phyloP scores from a whole-genome alignment of 495 filamentous ascomycete species.

The Corynascus novoguineensis region DNA sequence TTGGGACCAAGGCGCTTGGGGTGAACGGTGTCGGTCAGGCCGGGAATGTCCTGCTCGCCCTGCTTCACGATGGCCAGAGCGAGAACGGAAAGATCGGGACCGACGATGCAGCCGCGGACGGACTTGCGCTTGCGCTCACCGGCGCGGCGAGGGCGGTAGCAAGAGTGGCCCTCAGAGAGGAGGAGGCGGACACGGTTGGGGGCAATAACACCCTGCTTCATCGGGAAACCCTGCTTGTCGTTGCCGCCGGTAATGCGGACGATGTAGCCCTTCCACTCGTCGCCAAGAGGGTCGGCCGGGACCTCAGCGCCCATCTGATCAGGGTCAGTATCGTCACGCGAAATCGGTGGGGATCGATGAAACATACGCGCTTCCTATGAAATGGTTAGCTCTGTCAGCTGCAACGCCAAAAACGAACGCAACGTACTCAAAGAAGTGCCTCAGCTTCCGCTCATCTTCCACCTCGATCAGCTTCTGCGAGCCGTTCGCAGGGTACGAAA shows the following conservation, averaged over 20 bases:
- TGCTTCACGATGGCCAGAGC: slow-evolving; percentile 95
- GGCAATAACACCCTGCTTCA: slow-evolving; percentile 99
- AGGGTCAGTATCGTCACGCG: slow-evolving; percentile 27
- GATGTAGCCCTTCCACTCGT: slow-evolving; percentile 99
- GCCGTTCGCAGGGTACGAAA: slow-evolving; percentile 97
- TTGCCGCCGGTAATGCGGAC: slow-evolving; percentile 98
- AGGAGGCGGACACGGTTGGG: slow-evolving; percentile 96
- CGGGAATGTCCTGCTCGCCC: slow-evolving; percentile 87
- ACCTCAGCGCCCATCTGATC: slow-evolving; percentile 92
- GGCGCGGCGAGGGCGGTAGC: slow-evolving; percentile 94
- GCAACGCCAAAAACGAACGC: slow-evolving; percentile 7
- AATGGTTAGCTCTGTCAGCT: slow-evolving; percentile 10
- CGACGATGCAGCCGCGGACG: slow-evolving; percentile 96
- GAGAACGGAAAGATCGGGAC: slow-evolving; percentile 85
- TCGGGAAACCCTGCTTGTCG: slow-evolving; percentile 99
- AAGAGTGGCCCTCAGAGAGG: slow-evolving; percentile 86
- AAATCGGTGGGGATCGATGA: slow-evolving; percentile 8
- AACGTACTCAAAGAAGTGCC: slow-evolving; percentile 54
- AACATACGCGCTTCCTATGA: slow-evolving; percentile 36
- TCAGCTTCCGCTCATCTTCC: slow-evolving; percentile 86
- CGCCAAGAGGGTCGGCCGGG: slow-evolving; percentile 83
- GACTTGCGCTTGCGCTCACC: slow-evolving; percentile 99
- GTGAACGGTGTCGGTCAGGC: slow-evolving; percentile 91
- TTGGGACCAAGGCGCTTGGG: slow-evolving; percentile 98
- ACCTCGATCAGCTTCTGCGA: slow-evolving; percentile 98